Conservation (phyloP, 164 flowering plant genomes). For the Magnolia kwangsiensis region DNA sequence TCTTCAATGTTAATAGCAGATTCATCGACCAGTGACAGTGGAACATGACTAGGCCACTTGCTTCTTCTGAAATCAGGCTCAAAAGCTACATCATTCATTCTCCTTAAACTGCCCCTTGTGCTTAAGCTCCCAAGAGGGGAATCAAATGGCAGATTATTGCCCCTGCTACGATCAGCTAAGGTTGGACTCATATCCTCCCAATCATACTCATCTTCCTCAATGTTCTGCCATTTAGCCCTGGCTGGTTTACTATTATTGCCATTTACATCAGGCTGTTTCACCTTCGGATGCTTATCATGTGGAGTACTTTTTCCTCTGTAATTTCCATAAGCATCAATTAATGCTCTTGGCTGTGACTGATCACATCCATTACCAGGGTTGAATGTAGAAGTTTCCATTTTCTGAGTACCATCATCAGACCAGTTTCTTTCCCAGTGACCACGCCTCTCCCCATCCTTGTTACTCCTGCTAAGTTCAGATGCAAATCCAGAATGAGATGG, state of each 20-base stretch:
- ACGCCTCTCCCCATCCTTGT: slow-evolving; percentile 37
- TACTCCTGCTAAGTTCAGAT: slow-evolving; percentile 30
- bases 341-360: slow-evolving; percentile 60
- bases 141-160: slow-evolving; percentile 28
- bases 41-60: slow-evolving; percentile 39
- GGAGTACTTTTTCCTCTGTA: slow-evolving; percentile 40
- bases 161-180: slow-evolving; percentile 43
- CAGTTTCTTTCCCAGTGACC: slow-evolving; percentile 46
- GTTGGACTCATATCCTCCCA: slow-evolving; percentile 98
- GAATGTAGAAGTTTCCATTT: slow-evolving; percentile 34
- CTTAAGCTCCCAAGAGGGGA: slow-evolving; percentile 24
- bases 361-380: slow-evolving; percentile 38
- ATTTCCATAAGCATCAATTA: slow-evolving; percentile 88
- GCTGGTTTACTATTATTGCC: slow-evolving; percentile 27
- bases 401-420: slow-evolving; percentile 27
- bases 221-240: slow-evolving; percentile 66
- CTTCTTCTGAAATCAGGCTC: slow-evolving; percentile 28
- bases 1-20: neutral
- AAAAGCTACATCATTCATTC: slow-evolving; percentile 18
- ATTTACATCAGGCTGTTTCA: slow-evolving; percentile 36
- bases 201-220: slow-evolving; percentile 94
- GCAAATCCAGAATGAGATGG: slow-evolving; percentile 44
- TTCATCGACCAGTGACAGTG: slow-evolving; percentile 18
- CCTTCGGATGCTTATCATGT: slow-evolving; percentile 33
- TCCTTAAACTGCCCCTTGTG: slow-evolving; percentile 27